Evolutionary conservation across 1,284 basidiomycete genomes (phyloP), one percentile per base, ranked within the genome.

Genomic region (Hemileia vastatrix): DNA sequence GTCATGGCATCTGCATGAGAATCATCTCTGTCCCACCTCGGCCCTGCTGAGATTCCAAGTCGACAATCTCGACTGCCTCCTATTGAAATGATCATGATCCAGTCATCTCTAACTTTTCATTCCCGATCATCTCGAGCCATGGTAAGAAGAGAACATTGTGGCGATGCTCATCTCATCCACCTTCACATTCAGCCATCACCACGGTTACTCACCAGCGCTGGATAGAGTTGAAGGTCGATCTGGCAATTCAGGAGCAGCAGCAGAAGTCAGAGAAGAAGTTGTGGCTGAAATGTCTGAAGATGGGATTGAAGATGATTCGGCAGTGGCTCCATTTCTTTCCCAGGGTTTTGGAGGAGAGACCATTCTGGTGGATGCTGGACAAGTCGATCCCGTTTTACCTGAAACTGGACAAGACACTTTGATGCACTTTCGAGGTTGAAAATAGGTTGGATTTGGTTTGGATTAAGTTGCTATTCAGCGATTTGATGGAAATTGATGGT

Each of bases 351-450:
- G 57, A 9, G 57, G 57, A 21, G 57, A 51, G 19, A 59, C 69
- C 72, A 74, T 71, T n/a, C 19, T 33, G 13, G 9, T 18, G 43
- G 54, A 31, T 23, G 27, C n/a, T 67, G 27, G 33, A 40, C 36
- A 40, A 40, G 36, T 15, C 8, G 36, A 40, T 11, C 36, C 36
- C 11, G 36, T 11, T 40, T 40, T 40, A 40, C 36, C 36, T 40
- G 36, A 40, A 40, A 40, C 36, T 40, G 36, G 36, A 40, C 36
- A 40, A 40, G 36, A 40, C 36, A 40, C 36, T 40, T 40, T 40
- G 36, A 40, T 11, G 36, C 8, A 40, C 8, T 11, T 40, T 40
- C 15, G 36, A 40, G 27, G 27, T 27, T 27, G 27, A 27, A 6
- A 27, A 27, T 27, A 27, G 27, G 27, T 27, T 27, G 27, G 27